Conservation (phyloP, 2,329 filamentous ascomycete genomes). For the Tolypocladium guangdongense region DNA sequence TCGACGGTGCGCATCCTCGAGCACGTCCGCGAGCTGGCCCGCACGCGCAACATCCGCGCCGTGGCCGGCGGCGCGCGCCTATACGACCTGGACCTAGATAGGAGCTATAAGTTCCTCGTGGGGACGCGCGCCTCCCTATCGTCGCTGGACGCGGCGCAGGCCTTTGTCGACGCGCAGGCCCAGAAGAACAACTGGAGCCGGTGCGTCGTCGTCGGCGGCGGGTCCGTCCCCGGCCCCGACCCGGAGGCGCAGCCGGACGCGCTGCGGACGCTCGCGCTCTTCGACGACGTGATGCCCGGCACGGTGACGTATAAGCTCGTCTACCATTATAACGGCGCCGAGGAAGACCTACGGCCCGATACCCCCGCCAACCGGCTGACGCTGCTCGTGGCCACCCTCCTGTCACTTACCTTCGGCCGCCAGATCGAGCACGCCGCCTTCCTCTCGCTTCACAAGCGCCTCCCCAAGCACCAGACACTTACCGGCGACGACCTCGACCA, state of each 20-base stretch:
- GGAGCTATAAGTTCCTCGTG: neutral
- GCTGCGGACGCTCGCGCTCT: neutral
- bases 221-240: neutral
- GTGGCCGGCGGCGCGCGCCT: neutral
- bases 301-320: neutral
- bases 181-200: neutral
- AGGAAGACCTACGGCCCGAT: neutral
- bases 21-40: neutral
- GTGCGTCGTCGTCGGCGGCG: neutral
- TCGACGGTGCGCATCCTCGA: neutral
- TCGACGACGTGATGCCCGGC: neutral
- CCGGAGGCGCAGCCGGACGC: neutral
- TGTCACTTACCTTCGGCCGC: neutral
- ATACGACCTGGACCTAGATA: neutral
- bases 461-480: neutral
- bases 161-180: neutral
- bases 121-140: neutral
- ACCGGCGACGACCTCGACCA: neutral
- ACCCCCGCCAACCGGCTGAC: neutral
- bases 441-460: neutral
- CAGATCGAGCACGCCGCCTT: neutral
- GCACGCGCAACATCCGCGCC: neutral
- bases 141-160: neutral
- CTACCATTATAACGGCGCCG: neutral
- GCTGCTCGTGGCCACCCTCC: neutral